Conservation (phyloP, 768 basidiomycete species). For the Royoungia palumana region DNA sequence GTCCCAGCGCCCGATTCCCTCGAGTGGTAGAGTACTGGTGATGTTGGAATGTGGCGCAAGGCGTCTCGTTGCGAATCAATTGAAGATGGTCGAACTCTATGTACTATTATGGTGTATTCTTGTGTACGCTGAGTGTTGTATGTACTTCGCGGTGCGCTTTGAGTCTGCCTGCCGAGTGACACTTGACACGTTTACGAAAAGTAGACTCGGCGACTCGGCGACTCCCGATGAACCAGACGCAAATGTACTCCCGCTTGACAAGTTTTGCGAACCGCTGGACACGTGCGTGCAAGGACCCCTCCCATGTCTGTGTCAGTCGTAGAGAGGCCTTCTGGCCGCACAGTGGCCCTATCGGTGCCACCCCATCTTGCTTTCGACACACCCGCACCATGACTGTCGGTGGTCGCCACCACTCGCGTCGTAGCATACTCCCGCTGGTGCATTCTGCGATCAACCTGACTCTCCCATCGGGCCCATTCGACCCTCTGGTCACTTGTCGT, state of each 20-base stretch:
- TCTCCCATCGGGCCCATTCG: constrained; percentile 25
- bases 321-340: background rate
- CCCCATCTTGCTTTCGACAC: background rate
- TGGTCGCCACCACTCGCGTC: background rate
- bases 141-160: too few relatives aligned
- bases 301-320: background rate
- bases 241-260: background rate
- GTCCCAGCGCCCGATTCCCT: background rate
- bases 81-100: too few relatives aligned
- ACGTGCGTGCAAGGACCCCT: background rate
- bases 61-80: too few relatives aligned
- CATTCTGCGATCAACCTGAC: constrained; percentile 24
- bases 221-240: background rate
- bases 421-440: constrained; percentile 21
- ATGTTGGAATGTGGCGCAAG: too few relatives aligned
- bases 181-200: too few relatives aligned
- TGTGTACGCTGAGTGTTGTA: too few relatives aligned
- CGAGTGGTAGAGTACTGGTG: background rate
- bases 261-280: background rate
- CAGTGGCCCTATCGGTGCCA: background rate
- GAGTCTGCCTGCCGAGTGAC: too few relatives aligned
- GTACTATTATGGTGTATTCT: too few relatives aligned
- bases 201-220: too few relatives aligned
- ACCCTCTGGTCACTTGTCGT: constrained; percentile 9
- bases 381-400: background rate